Evolutionary conservation across 208 protist species (phyloP).

Genomic region (Leishmania major): DNA sequence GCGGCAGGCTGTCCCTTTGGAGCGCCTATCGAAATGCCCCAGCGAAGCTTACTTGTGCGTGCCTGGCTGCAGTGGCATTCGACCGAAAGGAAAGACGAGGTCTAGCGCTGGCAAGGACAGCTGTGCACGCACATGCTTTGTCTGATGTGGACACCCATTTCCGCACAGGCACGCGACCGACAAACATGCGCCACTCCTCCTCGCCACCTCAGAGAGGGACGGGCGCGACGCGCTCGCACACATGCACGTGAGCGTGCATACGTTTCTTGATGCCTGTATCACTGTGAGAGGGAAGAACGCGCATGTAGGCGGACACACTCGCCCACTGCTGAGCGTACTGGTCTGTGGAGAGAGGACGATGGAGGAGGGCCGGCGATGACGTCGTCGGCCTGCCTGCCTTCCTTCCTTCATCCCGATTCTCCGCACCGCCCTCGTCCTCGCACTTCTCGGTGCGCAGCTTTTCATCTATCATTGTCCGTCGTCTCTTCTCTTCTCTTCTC

Average conservation of each 20-base stretch:
- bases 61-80: not conserved
- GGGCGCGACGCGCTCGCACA: not conserved
- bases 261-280: too few relatives aligned
- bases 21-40: not conserved
- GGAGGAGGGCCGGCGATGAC: too few relatives aligned
- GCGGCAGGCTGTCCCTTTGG: not conserved
- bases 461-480: not conserved
- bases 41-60: not conserved
- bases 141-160: not conserved
- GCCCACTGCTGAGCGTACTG: not conserved
- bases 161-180: not conserved
- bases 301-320: not conserved
- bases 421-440: not conserved
- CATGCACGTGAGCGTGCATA: too few relatives aligned
- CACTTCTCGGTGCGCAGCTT: not conserved
- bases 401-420: not conserved
- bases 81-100: not conserved
- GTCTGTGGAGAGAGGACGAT: not conserved
- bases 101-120: not conserved
- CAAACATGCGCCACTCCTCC: not conserved
- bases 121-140: not conserved
- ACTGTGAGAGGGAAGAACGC: not conserved
- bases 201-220: not conserved
- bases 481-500: not conserved
- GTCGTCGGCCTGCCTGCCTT: not conserved